phyloP scores from a whole-genome alignment of 1,139 yeast species.

The Candida albicans region DNA sequence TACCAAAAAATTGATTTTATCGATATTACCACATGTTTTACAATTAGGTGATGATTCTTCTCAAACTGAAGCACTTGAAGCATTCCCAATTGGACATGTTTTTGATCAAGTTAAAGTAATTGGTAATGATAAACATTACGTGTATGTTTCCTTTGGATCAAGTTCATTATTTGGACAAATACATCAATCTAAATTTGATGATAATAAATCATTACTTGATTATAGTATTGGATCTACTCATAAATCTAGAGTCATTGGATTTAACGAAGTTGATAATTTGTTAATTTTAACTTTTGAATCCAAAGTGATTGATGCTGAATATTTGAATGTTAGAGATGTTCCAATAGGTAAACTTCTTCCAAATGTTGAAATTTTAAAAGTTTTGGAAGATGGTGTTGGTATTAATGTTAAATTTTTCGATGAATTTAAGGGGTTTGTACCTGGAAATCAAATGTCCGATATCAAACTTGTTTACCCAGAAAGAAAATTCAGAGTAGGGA shows the following conservation, averaged over 20 bases:
- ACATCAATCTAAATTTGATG: slow-evolving; percentile 68
- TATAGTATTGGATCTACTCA: slow-evolving; percentile 67
- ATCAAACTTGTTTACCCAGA: slow-evolving; percentile 85
- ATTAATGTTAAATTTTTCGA: slow-evolving; percentile 64
- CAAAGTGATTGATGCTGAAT: slow-evolving; percentile 59
- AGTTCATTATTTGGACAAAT: slow-evolving; percentile 62
- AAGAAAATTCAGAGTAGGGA: slow-evolving; percentile 82
- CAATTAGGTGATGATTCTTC: slow-evolving; percentile 18
- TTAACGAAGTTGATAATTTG: slow-evolving; percentile 62
- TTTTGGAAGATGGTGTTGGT: slow-evolving; percentile 65
- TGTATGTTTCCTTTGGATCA: slow-evolving; percentile 59
- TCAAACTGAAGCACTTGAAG: slow-evolving; percentile 40
- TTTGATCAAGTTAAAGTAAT: slow-evolving; percentile 60
- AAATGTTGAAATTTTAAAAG: slow-evolving; percentile 57
- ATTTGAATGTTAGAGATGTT: slow-evolving; percentile 66
- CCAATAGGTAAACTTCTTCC: slow-evolving; percentile 70
- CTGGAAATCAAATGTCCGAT: slow-evolving; percentile 79
- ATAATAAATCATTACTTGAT: slow-evolving; percentile 50
- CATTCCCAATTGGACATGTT: slow-evolving; percentile 76
- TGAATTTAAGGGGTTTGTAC: slow-evolving; percentile 73
- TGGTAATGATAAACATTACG: slow-evolving; percentile 56
- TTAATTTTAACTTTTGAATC: slow-evolving; percentile 71
- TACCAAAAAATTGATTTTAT: slow-evolving; percentile 60
- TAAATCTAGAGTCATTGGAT: slow-evolving; percentile 76
- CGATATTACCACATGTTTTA: slow-evolving; percentile 60